Conservation (phyloP, 2,329 filamentous ascomycete species). For the Aschersonia sp. region DNA sequence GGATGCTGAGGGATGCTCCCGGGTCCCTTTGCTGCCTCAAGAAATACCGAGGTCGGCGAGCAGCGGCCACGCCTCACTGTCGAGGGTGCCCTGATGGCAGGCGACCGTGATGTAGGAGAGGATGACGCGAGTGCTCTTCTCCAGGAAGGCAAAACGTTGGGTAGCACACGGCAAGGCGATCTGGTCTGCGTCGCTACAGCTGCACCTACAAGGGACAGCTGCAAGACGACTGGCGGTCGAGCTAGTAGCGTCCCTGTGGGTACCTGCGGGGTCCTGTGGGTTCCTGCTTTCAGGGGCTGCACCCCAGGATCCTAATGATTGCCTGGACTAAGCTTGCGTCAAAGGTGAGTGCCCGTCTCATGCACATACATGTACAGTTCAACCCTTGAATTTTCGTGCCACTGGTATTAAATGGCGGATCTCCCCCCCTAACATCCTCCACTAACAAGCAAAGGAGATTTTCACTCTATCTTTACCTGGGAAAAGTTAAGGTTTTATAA, state of each 20-base stretch:
- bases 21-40: not conserved
- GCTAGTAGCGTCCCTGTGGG: not conserved
- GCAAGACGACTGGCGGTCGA: not conserved
- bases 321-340: not conserved
- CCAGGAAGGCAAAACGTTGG: not conserved
- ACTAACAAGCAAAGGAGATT: too few relatives aligned
- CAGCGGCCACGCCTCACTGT: not conserved
- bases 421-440: too few relatives aligned
- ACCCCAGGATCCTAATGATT: not conserved
- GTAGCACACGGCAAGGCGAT: not conserved
- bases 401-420: too few relatives aligned
- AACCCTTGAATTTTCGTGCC: too few relatives aligned
- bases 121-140: not conserved
- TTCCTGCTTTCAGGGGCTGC: not conserved
- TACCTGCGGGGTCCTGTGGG: constrained; percentile 1
- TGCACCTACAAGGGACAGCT: not conserved
- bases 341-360: not conserved
- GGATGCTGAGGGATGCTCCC: not conserved
- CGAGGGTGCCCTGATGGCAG: not conserved
- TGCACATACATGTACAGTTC: too few relatives aligned
- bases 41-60: not conserved
- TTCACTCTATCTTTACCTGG: too few relatives aligned
- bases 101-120: not conserved
- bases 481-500: too few relatives aligned
- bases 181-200: not conserved